These are phyloP conservation scores for Garcia nutans DNA, from an alignment of 345 rosid genomes.

Conservation along the genomic window DNA sequence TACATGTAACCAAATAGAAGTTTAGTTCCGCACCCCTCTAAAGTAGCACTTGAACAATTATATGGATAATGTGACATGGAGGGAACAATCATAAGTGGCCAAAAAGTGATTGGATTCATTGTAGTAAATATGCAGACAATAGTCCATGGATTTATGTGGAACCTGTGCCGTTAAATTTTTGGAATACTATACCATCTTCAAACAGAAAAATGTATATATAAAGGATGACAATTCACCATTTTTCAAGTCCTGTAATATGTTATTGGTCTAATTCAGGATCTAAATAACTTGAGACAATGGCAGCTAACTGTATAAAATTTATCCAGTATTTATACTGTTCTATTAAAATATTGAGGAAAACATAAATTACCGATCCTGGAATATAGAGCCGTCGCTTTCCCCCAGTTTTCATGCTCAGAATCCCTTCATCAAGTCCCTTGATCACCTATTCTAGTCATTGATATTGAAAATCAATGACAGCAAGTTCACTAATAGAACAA, in stretches of 20 bases:
- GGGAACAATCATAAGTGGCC: not conserved
- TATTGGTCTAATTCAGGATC: not conserved
- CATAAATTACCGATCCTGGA: slow-evolving; percentile 66
- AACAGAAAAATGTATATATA: too few relatives aligned
- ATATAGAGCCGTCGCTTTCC: slow-evolving; percentile 91
- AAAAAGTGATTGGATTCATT: not conserved
- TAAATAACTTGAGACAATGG: not conserved
- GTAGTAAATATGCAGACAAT: not conserved
- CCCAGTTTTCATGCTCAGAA: slow-evolving; percentile 81
- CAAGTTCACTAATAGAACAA: not conserved
- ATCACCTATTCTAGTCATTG: slow-evolving; percentile 61
- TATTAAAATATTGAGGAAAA: not conserved
- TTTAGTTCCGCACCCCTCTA: not conserved
- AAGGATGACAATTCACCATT: too few relatives aligned
- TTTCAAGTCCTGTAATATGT: too few relatives aligned
- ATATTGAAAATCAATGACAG: not conserved
- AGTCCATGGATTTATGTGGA: not conserved
- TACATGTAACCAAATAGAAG: not conserved
- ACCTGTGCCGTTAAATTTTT: not conserved
- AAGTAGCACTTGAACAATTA: not conserved
- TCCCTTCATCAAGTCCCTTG: slow-evolving; percentile 94
- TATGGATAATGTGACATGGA: not conserved
- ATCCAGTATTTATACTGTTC: not conserved
- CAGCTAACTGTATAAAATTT: not conserved
- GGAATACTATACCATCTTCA: not conserved